Conservation (phyloP, 352 stramenopile genomes). For the Globisporangium polare region DNA sequence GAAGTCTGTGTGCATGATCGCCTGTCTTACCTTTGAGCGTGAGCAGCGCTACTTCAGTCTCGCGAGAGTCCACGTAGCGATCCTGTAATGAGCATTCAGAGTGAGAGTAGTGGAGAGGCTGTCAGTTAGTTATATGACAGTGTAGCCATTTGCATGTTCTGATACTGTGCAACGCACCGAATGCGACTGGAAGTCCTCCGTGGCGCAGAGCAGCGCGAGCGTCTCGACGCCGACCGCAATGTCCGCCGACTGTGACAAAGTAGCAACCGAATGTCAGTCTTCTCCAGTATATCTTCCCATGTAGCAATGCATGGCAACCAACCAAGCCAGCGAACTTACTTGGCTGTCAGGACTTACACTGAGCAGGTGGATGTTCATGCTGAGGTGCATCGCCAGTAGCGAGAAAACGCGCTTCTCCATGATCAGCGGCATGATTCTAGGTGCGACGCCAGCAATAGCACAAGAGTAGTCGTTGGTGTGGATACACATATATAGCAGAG, state of each 20-base stretch:
- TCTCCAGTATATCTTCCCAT: neutral
- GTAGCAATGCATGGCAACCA: neutral
- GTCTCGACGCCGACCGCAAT: constrained; percentile 57
- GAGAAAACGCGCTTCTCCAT: constrained; percentile 77
- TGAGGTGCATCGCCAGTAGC: constrained; percentile 76
- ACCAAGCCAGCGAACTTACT: constrained; percentile 12
- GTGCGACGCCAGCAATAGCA: neutral
- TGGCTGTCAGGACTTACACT: constrained; percentile 28
- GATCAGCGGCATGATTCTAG: constrained; percentile 82
- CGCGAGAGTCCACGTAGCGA: constrained; percentile 56
- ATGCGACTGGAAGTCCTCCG: constrained; percentile 83
- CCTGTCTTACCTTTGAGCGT: constrained; percentile 41
- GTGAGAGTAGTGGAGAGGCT: neutral
- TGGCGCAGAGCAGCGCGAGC: constrained; percentile 71
- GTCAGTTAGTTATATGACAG: neutral
- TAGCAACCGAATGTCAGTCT: neutral
- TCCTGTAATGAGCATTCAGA: constrained; percentile 16
- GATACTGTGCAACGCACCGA: constrained; percentile 18
- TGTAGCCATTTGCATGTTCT: neutral
- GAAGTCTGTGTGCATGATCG: neutral
- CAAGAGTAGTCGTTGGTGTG: neutral
- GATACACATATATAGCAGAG: neutral
- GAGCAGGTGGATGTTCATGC: constrained; percentile 45
- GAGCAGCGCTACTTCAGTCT: constrained; percentile 50
- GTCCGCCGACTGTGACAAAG: constrained; percentile 31